These are phyloP conservation scores for Bruguiera gymnorhiza DNA, from an alignment of 345 rosid genomes.

Conservation along the genomic window DNA sequence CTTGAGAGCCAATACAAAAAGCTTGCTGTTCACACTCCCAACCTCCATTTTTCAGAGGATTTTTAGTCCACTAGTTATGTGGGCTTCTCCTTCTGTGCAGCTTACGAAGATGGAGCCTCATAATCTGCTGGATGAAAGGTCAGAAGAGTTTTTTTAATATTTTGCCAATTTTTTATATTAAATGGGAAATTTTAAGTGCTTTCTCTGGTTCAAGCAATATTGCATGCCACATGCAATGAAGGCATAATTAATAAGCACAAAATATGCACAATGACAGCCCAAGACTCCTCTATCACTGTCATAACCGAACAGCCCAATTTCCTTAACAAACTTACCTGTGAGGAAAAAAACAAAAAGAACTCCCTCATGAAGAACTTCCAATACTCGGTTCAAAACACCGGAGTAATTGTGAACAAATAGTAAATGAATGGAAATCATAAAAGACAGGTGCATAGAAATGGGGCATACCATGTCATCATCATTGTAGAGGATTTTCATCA, in stretches of 20 bases:
- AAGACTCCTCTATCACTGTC: not conserved
- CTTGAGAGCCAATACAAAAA: constrained; percentile 83
- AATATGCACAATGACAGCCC: not conserved
- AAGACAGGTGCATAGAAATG: constrained; percentile 3
- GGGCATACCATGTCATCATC: constrained; percentile 88
- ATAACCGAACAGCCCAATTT: not conserved
- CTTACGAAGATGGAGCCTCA: constrained; percentile 90
- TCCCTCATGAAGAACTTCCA: not conserved
- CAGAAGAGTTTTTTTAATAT: constrained; percentile 3
- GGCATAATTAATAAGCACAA: not conserved
- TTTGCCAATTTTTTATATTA: not conserved
- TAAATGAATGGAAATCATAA: not conserved
- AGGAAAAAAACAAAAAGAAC: not conserved
- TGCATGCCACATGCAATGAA: not conserved
- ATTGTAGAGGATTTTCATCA: constrained; percentile 89
- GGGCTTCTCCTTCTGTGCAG: constrained; percentile 79
- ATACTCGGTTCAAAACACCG: not conserved
- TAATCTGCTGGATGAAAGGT: constrained; percentile 72
- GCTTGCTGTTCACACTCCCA: constrained; percentile 94
- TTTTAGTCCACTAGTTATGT: constrained; percentile 66
- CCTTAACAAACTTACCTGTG: not conserved
- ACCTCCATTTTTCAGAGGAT: constrained; percentile 87
- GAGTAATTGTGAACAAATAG: not conserved
- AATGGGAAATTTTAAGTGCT: not conserved
- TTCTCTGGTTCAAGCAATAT: not conserved